These are phyloP conservation scores for Lepidium campestre DNA, from an alignment of 441 rosid species.

Conservation along the genomic window DNA sequence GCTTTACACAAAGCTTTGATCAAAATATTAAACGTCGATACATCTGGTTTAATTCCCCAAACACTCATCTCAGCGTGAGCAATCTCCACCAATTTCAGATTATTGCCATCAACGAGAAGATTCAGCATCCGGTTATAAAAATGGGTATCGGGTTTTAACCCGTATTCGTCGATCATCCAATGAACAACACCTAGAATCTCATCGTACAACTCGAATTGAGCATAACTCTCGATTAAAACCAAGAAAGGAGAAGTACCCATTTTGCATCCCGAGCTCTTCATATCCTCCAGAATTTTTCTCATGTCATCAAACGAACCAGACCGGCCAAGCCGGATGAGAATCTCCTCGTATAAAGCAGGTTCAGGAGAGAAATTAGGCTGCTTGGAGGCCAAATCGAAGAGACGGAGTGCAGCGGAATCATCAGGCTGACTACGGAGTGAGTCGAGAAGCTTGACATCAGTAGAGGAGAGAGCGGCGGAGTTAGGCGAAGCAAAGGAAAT, in stretches of 20 bases:
- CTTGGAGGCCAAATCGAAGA: slow-evolving; percentile 63
- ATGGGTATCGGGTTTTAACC: slow-evolving; percentile 53
- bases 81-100: slow-evolving; percentile 62
- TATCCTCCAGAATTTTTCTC: slow-evolving; percentile 46
- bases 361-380: slow-evolving; percentile 68
- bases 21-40: slow-evolving; percentile 74
- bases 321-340: slow-evolving; percentile 63
- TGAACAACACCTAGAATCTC: slow-evolving; percentile 48
- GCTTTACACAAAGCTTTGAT: slow-evolving; percentile 86
- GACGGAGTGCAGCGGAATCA: slow-evolving; percentile 63
- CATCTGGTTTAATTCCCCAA: slow-evolving; percentile 66
- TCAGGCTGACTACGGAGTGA: slow-evolving; percentile 67
- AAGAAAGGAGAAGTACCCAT: slow-evolving; percentile 41
- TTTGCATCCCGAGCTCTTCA: slow-evolving; percentile 44
- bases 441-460: slow-evolving; percentile 72
- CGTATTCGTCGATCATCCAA: slow-evolving; percentile 54
- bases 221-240: slow-evolving; percentile 54
- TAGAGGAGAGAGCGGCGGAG: slow-evolving; percentile 26
- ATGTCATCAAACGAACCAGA: slow-evolving; percentile 68
- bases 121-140: slow-evolving; percentile 71
- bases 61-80: slow-evolving; percentile 55
- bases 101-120: slow-evolving; percentile 70
- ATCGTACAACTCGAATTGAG: slow-evolving; percentile 51
- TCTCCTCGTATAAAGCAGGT: slow-evolving; percentile 48
- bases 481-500: slow-evolving; percentile 36